Evolutionary conservation across 371 early-diverging fungal species (phyloP).

Genomic region (Gilbertella persicaria): DNA sequence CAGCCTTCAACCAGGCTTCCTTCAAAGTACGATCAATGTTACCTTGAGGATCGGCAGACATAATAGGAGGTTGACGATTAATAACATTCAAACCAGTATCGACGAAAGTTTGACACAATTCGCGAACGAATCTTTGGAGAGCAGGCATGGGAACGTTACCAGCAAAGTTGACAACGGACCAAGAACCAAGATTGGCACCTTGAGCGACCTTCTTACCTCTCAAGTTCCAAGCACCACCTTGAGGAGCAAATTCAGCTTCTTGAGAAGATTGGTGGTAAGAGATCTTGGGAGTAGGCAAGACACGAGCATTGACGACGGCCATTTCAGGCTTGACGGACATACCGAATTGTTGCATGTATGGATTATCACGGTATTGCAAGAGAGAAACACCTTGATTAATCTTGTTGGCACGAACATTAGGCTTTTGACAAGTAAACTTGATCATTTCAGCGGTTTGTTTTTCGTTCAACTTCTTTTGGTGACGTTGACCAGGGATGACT

Average conservation of each 20-base stretch:
- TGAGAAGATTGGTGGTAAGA: constrained; percentile 61
- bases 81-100: constrained; percentile 68
- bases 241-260: constrained; percentile 71
- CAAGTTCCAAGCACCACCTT: constrained; percentile 91
- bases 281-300: constrained; percentile 79
- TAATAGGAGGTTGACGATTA: constrained; percentile 65
- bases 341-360: constrained; percentile 70
- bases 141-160: constrained; percentile 33
- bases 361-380: constrained; percentile 58
- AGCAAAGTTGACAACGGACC: constrained; percentile 77
- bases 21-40: constrained; percentile 70
- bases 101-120: constrained; percentile 55
- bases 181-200: constrained; percentile 79
- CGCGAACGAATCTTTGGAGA: constrained; percentile 60
- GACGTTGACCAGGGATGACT: constrained; percentile 83
- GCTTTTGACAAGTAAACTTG: constrained; percentile 86
- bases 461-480: constrained; percentile 79
- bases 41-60: constrained; percentile 65
- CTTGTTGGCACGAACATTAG: constrained; percentile 68
- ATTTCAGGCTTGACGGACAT: constrained; percentile 68
- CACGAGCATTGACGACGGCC: constrained; percentile 64
- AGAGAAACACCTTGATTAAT: constrained; percentile 57
- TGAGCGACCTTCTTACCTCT: constrained; percentile 79
- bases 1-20: constrained; percentile 71
- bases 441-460: constrained; percentile 94